Evolutionary conservation across 2,329 filamentous ascomycete genomes (phyloP), one percentile per base, ranked within the genome.

Genomic region (Fusarium odoratissimum): DNA sequence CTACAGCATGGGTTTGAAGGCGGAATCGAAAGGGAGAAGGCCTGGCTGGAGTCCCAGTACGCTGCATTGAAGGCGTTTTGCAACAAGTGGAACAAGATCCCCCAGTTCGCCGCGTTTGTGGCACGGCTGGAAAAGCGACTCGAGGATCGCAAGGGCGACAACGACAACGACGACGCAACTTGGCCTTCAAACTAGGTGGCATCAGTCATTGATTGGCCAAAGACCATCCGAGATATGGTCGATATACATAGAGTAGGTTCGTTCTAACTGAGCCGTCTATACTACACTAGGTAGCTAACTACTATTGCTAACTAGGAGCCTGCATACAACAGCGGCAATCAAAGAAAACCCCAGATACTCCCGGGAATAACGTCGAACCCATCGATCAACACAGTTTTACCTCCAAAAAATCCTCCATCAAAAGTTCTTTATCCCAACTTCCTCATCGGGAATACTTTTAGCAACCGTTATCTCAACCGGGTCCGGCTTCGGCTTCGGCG

Each of bases 51-150:
- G 14, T 79, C 84, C 61, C 81, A 84, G 42, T 85, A 86, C 75
- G 59, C 71, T 38, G 81, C 79, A 0, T 55, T 89, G 60, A 71
- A 76, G 4, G 52, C 52, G 2, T 86, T 86, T 57, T 90, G 87
- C 71, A 75, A 79, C 19, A 67, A 64, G 5, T 83, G 84, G 80
- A 76, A 74, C 25, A 71, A 80, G 6, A 80, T 84, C 12, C 82
- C 81, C 19, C 80, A 88, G 75, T 87, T 88, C 78, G 82, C 79
- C 10, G 86, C 82, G 0, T 86, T 83, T 67, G 77, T 73, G 11
- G 82, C 81, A 4, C 89, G 87, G 86, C 70, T 87, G 38, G 67
- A 77, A 7, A 61, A 42, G 54, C 68, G 69, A 17, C n/a, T 76
- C 13, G 64, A 72, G 45, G 61, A 69, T 42, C 55, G 44, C 4